These are phyloP conservation scores for Chytriomyces confervae DNA, from an alignment of 192 early-diverging fungal species.

Conservation along the genomic window DNA sequence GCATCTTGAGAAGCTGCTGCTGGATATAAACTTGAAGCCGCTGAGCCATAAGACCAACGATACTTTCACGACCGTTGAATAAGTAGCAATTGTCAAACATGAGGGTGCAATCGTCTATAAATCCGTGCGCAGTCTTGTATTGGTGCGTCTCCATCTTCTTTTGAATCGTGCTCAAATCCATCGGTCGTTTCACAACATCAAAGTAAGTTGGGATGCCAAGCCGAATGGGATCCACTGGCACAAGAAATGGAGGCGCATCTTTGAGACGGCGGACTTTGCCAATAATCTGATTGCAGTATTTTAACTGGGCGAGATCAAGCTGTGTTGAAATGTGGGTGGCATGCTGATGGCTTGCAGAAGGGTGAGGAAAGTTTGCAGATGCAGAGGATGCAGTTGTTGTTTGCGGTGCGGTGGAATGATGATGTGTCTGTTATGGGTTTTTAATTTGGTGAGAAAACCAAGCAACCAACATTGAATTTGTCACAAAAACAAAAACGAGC, in stretches of 20 bases:
- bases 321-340: slow-evolving; percentile 7
- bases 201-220: slow-evolving; percentile 74
- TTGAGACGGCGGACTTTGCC: slow-evolving; percentile 78
- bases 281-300: slow-evolving; percentile 78
- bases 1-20: slow-evolving; percentile 54
- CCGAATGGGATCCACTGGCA: slow-evolving; percentile 75
- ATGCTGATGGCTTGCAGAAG: too few species aligned
- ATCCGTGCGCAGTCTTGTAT: slow-evolving; percentile 59
- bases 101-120: slow-evolving; percentile 52
- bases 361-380: too few species aligned
- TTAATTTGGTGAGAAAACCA: too few species aligned
- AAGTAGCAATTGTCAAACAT: slow-evolving; percentile 61
- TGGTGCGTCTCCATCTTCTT: slow-evolving; percentile 63
- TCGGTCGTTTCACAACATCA: slow-evolving; percentile 73
- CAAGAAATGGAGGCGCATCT: slow-evolving; percentile 84
- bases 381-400: too few species aligned
- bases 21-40: slow-evolving; percentile 46
- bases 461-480: too few species aligned
- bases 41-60: slow-evolving; percentile 43
- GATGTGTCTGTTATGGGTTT: too few species aligned
- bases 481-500: too few species aligned
- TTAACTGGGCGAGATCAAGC: slow-evolving; percentile 74
- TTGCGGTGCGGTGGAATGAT: too few species aligned
- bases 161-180: slow-evolving; percentile 84
- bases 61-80: slow-evolving; percentile 55